Conservation (phyloP, 805 yeast species). For the Candida sithepensis region DNA sequence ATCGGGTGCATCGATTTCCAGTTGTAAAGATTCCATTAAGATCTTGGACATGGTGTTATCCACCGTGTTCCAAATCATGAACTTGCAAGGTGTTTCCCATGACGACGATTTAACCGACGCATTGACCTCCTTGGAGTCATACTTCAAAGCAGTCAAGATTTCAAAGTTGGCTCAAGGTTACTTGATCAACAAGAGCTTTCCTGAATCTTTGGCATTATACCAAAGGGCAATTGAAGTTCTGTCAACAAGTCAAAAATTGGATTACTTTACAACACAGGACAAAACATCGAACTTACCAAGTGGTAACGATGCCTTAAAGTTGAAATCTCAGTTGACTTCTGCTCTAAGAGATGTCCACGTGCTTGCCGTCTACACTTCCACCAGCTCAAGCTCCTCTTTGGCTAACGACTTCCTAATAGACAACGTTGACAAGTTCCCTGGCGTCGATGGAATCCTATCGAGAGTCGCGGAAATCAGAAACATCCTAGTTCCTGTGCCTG, state of each 20-base stretch:
- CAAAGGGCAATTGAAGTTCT: constrained; percentile 27
- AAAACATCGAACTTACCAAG: constrained; percentile 38
- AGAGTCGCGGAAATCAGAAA: constrained; percentile 29
- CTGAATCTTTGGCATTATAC: constrained; percentile 46
- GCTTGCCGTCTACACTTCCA: constrained; percentile 43
- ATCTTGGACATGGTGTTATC: constrained; percentile 48
- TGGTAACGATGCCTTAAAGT: constrained; percentile 15
- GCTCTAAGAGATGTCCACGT: constrained; percentile 37
- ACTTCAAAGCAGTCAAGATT: constrained; percentile 44
- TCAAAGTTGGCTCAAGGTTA: constrained; percentile 44
- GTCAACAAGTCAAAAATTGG: constrained; percentile 4
- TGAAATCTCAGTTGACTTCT: constrained; percentile 18
- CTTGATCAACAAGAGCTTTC: constrained; percentile 35
- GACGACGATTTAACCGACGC: constrained; percentile 65
- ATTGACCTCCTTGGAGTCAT: constrained; percentile 46
- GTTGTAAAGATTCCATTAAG: constrained; percentile 42
- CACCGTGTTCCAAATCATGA: constrained; percentile 58
- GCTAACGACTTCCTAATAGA: constrained; percentile 27
- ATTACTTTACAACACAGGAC: constrained; percentile 36
- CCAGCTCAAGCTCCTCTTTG: constrained; percentile 8
- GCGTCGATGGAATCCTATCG: constrained; percentile 28
- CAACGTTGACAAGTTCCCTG: constrained; percentile 27
- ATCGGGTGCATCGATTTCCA: constrained; percentile 19
- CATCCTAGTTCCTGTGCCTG: constrained; percentile 55
- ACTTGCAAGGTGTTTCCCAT: constrained; percentile 88